Conservation (phyloP, 2,329 filamentous ascomycete genomes). For the Fusarium pseudograminearum region DNA sequence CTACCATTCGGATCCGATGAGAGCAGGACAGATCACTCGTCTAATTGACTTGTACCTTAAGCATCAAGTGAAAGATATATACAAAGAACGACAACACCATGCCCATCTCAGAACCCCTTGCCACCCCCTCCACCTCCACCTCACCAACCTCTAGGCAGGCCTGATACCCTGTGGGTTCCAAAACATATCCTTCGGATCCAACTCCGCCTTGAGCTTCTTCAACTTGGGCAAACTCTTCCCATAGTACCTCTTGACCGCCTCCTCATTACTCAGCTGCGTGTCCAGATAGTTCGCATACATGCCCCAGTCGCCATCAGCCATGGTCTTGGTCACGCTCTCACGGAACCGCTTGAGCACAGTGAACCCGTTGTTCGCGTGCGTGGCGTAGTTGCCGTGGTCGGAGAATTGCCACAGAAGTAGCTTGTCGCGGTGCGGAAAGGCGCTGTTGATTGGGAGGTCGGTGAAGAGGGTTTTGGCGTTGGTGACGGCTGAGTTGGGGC, state of each 20-base stretch:
- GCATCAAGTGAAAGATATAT: not conserved
- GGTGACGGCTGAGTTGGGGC: constrained; percentile 54
- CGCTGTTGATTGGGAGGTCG: constrained; percentile 44
- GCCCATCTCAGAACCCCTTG: not conserved
- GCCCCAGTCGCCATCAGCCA: constrained; percentile 51
- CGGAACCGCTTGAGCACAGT: constrained; percentile 52
- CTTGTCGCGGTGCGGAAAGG: constrained; percentile 58
- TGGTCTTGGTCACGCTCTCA: constrained; percentile 48
- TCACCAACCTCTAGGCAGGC: constrained; percentile 5
- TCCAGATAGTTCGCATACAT: constrained; percentile 60
- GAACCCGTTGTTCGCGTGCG: constrained; percentile 53
- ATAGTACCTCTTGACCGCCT: constrained; percentile 54
- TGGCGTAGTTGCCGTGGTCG: constrained; percentile 52
- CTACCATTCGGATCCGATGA: not conserved
- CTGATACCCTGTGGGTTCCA: constrained; percentile 54
- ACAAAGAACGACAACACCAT: constrained; percentile 1
- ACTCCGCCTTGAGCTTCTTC: constrained; percentile 51
- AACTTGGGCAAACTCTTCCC: constrained; percentile 52
- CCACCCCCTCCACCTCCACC: not conserved
- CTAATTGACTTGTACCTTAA: not conserved
- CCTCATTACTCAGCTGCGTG: constrained; percentile 50
- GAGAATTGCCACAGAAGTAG: constrained; percentile 65
- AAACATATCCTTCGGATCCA: constrained; percentile 56
- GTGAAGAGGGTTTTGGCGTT: constrained; percentile 3
- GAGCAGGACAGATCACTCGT: not conserved